phyloP scores from a whole-genome alignment of 2,329 filamentous ascomycete species.

The Macrophomina tecta region DNA sequence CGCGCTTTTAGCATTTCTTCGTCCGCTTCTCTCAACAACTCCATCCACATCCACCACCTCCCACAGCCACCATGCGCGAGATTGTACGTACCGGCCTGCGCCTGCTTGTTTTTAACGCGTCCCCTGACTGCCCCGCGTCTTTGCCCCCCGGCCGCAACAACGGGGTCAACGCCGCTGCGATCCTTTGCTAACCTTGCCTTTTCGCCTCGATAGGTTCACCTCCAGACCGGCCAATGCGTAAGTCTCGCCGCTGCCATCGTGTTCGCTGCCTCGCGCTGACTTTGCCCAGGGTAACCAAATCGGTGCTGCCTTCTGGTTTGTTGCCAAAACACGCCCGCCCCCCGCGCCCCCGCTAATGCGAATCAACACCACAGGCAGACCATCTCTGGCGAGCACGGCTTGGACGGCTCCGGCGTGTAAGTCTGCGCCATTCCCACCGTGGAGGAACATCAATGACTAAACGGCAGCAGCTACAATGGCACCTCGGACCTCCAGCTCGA shows the following conservation, averaged over 20 bases:
- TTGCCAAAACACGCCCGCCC: conserved; percentile 34
- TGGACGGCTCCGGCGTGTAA: conserved; percentile 96
- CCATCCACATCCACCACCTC: conserved; percentile 5
- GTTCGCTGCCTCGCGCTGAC: conserved; percentile 37
- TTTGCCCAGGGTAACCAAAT: conserved; percentile 94
- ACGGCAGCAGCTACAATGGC: conserved; percentile 79
- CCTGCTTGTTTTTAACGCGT: conserved; percentile 53
- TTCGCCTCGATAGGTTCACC: conserved; percentile 80
- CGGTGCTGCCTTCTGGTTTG: conserved; percentile 98
- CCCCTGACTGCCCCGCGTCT: conserved; percentile 49
- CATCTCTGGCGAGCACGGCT: conserved; percentile 78
- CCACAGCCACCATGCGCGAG: conserved; percentile 66
- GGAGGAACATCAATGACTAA: conserved; percentile 35
- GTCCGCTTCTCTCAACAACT: not conserved
- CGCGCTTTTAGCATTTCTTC: conserved; percentile 15
- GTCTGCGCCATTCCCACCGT: conserved; percentile 47
- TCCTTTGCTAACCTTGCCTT: conserved; percentile 61
- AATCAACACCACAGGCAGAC: conserved; percentile 50
- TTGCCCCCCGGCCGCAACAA: conserved; percentile 37
- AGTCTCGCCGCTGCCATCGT: conserved; percentile 48
- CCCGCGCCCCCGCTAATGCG: conserved; percentile 32
- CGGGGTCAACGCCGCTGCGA: conserved; percentile 47
- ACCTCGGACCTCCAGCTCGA: conserved; percentile 98
- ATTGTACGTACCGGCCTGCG: conserved; percentile 62
- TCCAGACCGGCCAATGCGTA: conserved; percentile 99